Conservation (phyloP, 1,139 yeast species). For the Komagataea norvegica region DNA sequence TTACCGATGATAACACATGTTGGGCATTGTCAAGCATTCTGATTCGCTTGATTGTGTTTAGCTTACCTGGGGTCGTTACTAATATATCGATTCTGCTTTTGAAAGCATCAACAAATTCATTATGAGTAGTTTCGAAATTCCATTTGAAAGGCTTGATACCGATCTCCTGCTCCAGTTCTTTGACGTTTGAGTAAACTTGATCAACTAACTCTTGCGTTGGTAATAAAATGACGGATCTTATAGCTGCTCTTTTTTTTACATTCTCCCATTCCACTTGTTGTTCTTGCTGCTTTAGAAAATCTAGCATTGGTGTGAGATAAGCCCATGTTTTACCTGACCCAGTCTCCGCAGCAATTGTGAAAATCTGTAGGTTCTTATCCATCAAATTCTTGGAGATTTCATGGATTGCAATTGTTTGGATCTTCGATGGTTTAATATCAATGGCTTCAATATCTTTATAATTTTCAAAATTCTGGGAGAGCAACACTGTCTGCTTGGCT, state of each 20-base stretch:
- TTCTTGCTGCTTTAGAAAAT: constrained; percentile 61
- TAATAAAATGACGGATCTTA: constrained; percentile 67
- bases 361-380: constrained; percentile 49
- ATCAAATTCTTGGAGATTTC: constrained; percentile 35
- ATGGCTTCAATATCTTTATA: constrained; percentile 15
- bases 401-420: constrained; percentile 56
- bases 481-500: constrained; percentile 34
- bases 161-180: constrained; percentile 37
- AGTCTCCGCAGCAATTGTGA: constrained; percentile 90
- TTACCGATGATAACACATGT: constrained; percentile 41
- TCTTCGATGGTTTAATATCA: constrained; percentile 51
- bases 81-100: constrained; percentile 64
- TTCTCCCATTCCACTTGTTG: constrained; percentile 36
- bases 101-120: constrained; percentile 44
- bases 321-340: constrained; percentile 97
- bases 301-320: constrained; percentile 70
- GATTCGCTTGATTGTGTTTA: constrained; percentile 43
- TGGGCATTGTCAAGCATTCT: constrained; percentile 45
- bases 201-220: constrained; percentile 89
- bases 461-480: constrained; percentile 21
- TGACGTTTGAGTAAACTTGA: constrained; percentile 61
- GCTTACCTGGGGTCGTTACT: constrained; percentile 78
- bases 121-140: constrained; percentile 48
- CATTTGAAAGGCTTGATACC: constrained; percentile 51
- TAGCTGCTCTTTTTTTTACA: constrained; percentile 37